phyloP scores from a whole-genome alignment of 192 early-diverging fungal genomes.

The Coemansia sp. region DNA sequence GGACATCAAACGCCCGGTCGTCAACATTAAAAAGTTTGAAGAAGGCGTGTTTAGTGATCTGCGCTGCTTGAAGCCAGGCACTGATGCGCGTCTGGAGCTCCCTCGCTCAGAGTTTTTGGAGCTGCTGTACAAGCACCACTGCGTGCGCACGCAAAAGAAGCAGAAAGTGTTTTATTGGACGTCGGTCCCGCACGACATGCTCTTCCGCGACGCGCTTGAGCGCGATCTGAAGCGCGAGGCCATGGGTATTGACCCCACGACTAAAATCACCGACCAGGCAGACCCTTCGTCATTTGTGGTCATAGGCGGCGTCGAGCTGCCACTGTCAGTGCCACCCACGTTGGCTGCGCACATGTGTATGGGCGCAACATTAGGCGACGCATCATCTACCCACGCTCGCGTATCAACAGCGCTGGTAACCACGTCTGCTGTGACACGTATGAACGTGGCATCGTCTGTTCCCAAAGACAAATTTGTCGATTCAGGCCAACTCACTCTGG shows the following conservation, averaged over 20 bases:
- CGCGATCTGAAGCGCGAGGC: slow-evolving; percentile 94
- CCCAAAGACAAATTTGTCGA: not conserved
- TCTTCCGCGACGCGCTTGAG: slow-evolving; percentile 95
- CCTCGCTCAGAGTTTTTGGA: slow-evolving; percentile 92
- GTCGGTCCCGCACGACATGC: slow-evolving; percentile 88
- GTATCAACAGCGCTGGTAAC: slow-evolving; percentile 27
- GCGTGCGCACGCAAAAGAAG: slow-evolving; percentile 98
- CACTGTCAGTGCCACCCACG: slow-evolving; percentile 52
- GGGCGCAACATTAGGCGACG: not conserved
- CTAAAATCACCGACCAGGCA: slow-evolving; percentile 37
- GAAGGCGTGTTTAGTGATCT: slow-evolving; percentile 97
- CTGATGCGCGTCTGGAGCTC: slow-evolving; percentile 90
- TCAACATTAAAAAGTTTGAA: slow-evolving; percentile 94
- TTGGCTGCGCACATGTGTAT: slow-evolving; percentile 37
- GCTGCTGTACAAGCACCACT: slow-evolving; percentile 92
- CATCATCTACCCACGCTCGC: not conserved
- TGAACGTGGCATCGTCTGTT: not conserved
- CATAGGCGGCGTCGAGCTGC: slow-evolving; percentile 52
- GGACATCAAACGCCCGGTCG: slow-evolving; percentile 82
- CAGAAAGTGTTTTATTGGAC: slow-evolving; percentile 99
- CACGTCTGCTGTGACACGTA: not conserved
- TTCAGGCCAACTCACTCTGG: not conserved
- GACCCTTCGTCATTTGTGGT: slow-evolving; percentile 40
- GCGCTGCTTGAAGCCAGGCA: slow-evolving; percentile 90
- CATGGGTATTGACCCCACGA: slow-evolving; percentile 80